These are phyloP conservation scores for Arthroderma uncinatum DNA, from an alignment of 2,329 filamentous ascomycete species.

Conservation along the genomic window DNA sequence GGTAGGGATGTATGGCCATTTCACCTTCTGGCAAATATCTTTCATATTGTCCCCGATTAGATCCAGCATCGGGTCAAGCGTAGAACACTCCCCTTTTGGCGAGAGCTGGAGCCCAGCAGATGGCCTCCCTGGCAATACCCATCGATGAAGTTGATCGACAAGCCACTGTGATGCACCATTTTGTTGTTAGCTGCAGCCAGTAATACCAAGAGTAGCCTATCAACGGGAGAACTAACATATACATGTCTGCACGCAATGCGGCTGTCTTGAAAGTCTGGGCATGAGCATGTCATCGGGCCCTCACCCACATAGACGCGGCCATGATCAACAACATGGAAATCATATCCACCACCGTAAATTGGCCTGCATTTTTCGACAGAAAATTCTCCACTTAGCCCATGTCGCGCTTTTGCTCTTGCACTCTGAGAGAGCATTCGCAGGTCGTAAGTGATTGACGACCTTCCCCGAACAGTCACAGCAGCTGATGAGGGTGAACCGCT, in stretches of 20 bases:
- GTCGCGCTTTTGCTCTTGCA: slow-evolving; percentile 9
- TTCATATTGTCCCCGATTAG: slow-evolving; percentile 26
- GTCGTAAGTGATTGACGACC: slow-evolving; percentile 13
- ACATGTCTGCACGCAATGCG: slow-evolving; percentile 32
- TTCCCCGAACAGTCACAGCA: slow-evolving; percentile 9
- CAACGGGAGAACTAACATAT: slow-evolving; percentile 24
- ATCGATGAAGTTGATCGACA: slow-evolving; percentile 31
- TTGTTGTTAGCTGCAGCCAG: background rate
- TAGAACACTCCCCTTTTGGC: slow-evolving; percentile 24
- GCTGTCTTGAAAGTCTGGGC: slow-evolving; percentile 23
- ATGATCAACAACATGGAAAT: slow-evolving; percentile 29
- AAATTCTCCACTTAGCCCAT: slow-evolving; percentile 15
- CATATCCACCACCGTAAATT: slow-evolving; percentile 22
- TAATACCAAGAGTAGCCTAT: slow-evolving; percentile 1
- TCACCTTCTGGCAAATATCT: slow-evolving; percentile 23
- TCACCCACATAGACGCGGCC: slow-evolving; percentile 25
- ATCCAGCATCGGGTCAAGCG: slow-evolving; percentile 23
- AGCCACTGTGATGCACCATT: slow-evolving; percentile 27
- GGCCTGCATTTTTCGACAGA: slow-evolving; percentile 21
- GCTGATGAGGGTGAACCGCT: background rate
- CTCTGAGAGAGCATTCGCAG: slow-evolving; percentile 9
- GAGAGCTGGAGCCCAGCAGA: slow-evolving; percentile 23
- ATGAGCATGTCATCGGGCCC: slow-evolving; percentile 27
- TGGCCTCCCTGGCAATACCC: slow-evolving; percentile 23
- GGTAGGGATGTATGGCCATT: slow-evolving; percentile 27